A percentile compares a stretch with the other conserved stretches of the same genome.
Evolutionary conservation across 1,139 yeast genomes (phyloP).

Genomic region (Geotrichum bryndzae): DNA sequence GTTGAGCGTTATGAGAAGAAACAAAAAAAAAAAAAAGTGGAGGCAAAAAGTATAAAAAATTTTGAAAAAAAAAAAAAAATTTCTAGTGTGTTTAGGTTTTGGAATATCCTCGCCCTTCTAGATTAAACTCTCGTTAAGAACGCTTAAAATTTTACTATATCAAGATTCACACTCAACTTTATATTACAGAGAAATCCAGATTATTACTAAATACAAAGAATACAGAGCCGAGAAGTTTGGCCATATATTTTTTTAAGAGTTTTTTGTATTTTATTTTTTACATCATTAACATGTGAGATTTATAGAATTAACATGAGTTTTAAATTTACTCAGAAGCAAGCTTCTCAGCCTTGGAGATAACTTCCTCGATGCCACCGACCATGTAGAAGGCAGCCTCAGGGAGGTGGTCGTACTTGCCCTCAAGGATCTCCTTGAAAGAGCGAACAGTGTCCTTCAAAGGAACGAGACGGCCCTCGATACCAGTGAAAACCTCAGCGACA

Average conservation of each 20-base stretch:
- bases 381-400: conserved; percentile 99
- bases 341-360: conserved; percentile 96
- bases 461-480: conserved; percentile 97
- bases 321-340: conserved; percentile 70
- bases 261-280: not conserved
- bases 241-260: not conserved
- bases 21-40: not conserved
- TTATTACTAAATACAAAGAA: not conserved
- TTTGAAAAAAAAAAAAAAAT: not conserved
- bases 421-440: conserved; percentile 96
- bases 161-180: not conserved
- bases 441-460: conserved; percentile 90
- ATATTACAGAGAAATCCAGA: not conserved
- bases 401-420: conserved; percentile 96
- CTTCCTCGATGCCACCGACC: conserved; percentile 99
- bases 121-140: not conserved
- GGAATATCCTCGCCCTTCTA: not conserved
- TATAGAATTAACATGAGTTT: conserved; percentile 1
- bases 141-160: not conserved
- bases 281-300: conserved; percentile 12
- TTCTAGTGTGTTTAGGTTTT: not conserved
- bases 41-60: not conserved
- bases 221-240: not conserved
- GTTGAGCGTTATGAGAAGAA: not conserved
- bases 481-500: conserved; percentile 99